These are phyloP conservation scores for Candida caryicola DNA, from an alignment of 805 yeast genomes.

Conservation along the genomic window DNA sequence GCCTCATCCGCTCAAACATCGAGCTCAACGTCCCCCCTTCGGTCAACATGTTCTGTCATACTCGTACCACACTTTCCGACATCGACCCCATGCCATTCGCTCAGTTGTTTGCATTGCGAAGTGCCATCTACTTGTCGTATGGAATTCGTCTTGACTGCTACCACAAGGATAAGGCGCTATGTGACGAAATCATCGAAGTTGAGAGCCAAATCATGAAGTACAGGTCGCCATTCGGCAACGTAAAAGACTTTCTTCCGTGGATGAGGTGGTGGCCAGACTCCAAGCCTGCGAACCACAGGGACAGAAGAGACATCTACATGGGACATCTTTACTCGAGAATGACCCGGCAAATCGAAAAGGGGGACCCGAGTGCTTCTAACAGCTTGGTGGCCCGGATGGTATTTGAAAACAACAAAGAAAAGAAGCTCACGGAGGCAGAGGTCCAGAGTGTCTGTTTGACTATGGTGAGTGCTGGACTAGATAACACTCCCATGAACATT, in stretches of 20 bases:
- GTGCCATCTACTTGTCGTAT: conserved; percentile 51
- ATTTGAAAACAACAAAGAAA: conserved; percentile 10
- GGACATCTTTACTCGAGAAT: conserved; percentile 22
- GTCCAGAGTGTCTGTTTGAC: conserved; percentile 62
- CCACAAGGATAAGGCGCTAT: conserved; percentile 31
- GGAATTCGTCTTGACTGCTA: conserved; percentile 49
- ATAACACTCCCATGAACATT: conserved; percentile 64
- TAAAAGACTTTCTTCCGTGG: conserved; percentile 52
- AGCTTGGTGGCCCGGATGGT: conserved; percentile 28
- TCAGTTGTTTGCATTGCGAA: conserved; percentile 51
- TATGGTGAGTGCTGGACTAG: conserved; percentile 78
- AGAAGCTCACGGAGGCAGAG: conserved; percentile 34
- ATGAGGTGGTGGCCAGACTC: conserved; percentile 30
- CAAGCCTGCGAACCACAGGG: conserved; percentile 24
- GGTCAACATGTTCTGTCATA: conserved; percentile 13
- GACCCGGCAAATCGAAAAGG: conserved; percentile 14
- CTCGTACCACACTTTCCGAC: conserved; percentile 22
- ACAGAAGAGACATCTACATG: conserved; percentile 51
- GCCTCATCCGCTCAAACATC: conserved; percentile 8
- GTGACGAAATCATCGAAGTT: conserved; percentile 51
- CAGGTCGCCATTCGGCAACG: conserved; percentile 56
- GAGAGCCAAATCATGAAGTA: conserved; percentile 56
- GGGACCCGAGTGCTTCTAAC: conserved; percentile 20
- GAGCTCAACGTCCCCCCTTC: conserved; percentile 20
- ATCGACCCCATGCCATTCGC: conserved; percentile 38